Evolutionary conservation across 2,329 filamentous ascomycete genomes (phyloP), one percentile per base, ranked within the genome.

Genomic region (Talaromyces marneffei): DNA sequence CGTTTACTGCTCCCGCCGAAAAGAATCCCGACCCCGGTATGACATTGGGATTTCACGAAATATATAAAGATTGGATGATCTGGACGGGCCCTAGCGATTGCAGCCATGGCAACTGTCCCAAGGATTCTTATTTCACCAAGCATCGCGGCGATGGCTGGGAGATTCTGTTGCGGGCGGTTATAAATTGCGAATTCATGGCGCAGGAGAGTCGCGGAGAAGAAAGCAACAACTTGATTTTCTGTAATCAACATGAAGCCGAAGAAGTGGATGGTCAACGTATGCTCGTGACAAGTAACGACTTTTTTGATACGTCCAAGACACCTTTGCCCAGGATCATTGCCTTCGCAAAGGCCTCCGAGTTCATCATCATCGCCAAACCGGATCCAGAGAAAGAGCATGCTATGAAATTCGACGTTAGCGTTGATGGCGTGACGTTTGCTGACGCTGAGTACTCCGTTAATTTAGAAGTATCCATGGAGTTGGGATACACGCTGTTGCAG

Each of bases 261-360:
- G 84, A 88, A 64, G 81, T 80, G 20, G 78, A 81, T 29, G 87
- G 87, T 39, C 83, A 86, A 1, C 77, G 88, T 53, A 83, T 88
- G 66, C 83, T 99, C 31, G 75, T 92, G 16, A 88, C 89, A 42
- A 96, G 89, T 73, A 82, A 90, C 46, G 87, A 95, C 69, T 91
- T 88, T 76, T 95, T 95, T 70, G 77, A 79, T 12, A 63, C 50
- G 10, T 63, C 54, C 23, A 83, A 87, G 57, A 82, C 85, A 64
- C 82, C 85, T 62, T 86, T 89, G 71, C 81, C 84, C 25, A 83
- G 92, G 63, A 89, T 96, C 44, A 85, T 88, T 67, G 88, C 89
- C 67, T 97, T 96, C 75, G 93, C 92, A 2, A 95, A 89, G 4
- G 97, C 97, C 93, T 88, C 89, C 40, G 94, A 99, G 72, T 99